Base-by-base conservation (phyloP, 495 filamentous ascomycete species). In the Neurospora tetraspora region DNA sequence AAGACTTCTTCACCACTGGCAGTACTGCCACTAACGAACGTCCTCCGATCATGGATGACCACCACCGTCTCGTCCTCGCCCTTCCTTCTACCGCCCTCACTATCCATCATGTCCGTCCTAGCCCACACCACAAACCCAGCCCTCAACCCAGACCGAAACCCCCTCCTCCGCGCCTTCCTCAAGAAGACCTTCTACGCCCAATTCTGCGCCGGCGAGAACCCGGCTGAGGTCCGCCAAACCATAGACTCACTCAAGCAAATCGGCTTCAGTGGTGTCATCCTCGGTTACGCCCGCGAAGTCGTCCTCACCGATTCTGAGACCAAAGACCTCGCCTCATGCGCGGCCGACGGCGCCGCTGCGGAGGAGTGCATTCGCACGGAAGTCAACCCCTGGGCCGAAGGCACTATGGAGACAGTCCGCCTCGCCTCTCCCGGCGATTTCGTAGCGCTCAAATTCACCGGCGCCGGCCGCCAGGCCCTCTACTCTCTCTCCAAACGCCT, bases 401-500 rank as follows among this genome's bases (percentile, higher is more conserved):
- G 93, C 5, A 93, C 92, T 5, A 75, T 94, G 70, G 88, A 91
- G 74, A 96, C 93, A 0, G 90, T 98, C 7, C 83, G 87, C 18
- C 89, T 96, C 82, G 88, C 91, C 0, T 84, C 86, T 43, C 84
- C 87, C 8, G 92, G 92, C 7, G 94, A 97, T 77, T 97, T 94
- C 77, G 90, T 97, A 39, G 94, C 92, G 3, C 80, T 97, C 71
- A 98, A 98, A 86, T 96, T 96, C 82, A 94, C 92, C 23, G 95
- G 95, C n/a, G 94, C 94, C 73, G 95, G 95, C 18, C 83, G 83
- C n/a, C 89, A 91, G 73, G 92, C 91, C 0, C 85, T 96, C 31
- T 83, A 88, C 68, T 83, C 85, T 36, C 83, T 96, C 18, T 87
- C 89, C 68, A 80, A 87, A 39, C 79, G 88, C 40, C 79, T 85